Evolutionary conservation across 805 yeast species (phyloP).

Genomic region (Yamadazyma ubonensis): DNA sequence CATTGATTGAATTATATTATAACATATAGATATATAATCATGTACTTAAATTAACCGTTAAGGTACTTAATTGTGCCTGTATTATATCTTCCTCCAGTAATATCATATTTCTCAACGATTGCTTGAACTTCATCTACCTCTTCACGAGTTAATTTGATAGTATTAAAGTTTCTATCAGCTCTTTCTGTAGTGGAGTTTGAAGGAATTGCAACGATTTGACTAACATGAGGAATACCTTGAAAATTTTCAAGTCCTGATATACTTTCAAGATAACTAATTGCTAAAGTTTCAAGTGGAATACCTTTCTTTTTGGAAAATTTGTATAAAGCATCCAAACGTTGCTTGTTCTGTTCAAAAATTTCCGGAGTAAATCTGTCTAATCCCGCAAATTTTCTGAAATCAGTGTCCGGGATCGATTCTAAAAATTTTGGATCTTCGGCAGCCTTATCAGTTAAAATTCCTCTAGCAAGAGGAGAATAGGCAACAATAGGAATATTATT

Average conservation of each 20-base stretch:
- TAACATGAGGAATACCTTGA: slow-evolving; percentile 41
- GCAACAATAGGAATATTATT: slow-evolving; percentile 66
- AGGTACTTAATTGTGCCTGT: too few relatives aligned
- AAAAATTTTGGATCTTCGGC: slow-evolving; percentile 31
- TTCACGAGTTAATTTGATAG: slow-evolving; percentile 48
- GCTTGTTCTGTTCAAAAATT: slow-evolving; percentile 52
- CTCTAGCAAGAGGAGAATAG: slow-evolving; percentile 83
- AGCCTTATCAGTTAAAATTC: slow-evolving; percentile 66
- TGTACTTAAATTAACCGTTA: too few relatives aligned
- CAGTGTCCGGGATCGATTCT: slow-evolving; percentile 1
- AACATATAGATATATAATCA: too few relatives aligned
- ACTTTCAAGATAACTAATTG: slow-evolving; percentile 49
- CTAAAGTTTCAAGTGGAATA: slow-evolving; percentile 56
- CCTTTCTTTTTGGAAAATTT: slow-evolving; percentile 47
- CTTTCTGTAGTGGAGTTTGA: slow-evolving; percentile 63
- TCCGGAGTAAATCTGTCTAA: slow-evolving; percentile 54
- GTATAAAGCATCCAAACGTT: slow-evolving; percentile 48
- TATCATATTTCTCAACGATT: slow-evolving; percentile 41
- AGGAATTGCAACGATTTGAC: slow-evolving; percentile 76
- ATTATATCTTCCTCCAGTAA: slow-evolving; percentile 57
- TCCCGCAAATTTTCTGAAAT: slow-evolving; percentile 3
- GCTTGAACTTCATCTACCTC: slow-evolving; percentile 56
- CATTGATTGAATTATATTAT: too few relatives aligned
- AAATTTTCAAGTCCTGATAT: slow-evolving; percentile 61
- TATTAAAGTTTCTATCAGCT: slow-evolving; percentile 57